A percentile compares a stretch with the other conserved stretches of the same genome.
phyloP scores from a whole-genome alignment of 257 asterid species.

The Solanum gandarillasii region DNA sequence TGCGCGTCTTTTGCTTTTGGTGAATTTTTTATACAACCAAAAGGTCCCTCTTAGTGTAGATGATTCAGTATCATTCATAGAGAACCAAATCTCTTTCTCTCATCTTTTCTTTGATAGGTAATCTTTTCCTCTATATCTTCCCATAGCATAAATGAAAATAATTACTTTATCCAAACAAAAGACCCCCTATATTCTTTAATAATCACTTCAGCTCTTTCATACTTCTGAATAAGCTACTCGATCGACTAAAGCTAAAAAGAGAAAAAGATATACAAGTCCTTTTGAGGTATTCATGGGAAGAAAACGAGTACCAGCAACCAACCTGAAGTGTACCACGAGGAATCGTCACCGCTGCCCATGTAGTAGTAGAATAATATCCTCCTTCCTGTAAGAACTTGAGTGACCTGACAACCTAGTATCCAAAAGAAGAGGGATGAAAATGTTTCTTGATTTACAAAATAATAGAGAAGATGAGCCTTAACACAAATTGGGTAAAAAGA shows the following conservation, averaged over 20 bases:
- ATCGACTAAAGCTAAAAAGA: not conserved
- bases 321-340: conserved; percentile 99
- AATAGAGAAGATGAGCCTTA: not conserved
- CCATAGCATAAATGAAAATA: not conserved
- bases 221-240: not conserved
- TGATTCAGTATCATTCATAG: not conserved
- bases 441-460: not conserved
- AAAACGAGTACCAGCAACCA: conserved; percentile 17
- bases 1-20: not conserved
- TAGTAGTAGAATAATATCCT: conserved; percentile 33
- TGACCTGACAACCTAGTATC: conserved; percentile 85
- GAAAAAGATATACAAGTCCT: not conserved
- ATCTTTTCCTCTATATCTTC: not conserved
- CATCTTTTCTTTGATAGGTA: not conserved
- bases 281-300: not conserved
- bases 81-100: not conserved
- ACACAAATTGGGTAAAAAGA: not conserved
- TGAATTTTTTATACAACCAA: not conserved
- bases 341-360: conserved; percentile 73
- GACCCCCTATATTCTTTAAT: not conserved
- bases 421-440: not conserved
- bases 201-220: not conserved
- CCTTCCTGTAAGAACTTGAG: conserved; percentile 67
- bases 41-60: not conserved
- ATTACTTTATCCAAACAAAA: not conserved